phyloP scores from a whole-genome alignment of 2,329 filamentous ascomycete species.

The Coniochaeta prunicola region DNA sequence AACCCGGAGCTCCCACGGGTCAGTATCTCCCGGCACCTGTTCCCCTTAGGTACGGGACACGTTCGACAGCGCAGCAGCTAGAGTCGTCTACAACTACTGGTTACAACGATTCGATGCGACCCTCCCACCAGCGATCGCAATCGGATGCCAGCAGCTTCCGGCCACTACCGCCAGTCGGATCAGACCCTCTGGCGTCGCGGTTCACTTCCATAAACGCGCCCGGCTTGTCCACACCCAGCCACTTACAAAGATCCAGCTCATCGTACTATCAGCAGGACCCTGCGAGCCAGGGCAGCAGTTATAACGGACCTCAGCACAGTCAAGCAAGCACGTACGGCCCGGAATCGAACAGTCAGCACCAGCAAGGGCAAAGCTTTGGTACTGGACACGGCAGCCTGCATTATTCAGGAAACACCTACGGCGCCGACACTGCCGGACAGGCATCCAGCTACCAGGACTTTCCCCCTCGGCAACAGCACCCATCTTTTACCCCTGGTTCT shows the following conservation, averaged over 20 bases:
- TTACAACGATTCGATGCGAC: neutral
- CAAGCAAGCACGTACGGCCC: neutral
- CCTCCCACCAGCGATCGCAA: neutral
- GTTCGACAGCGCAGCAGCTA: neutral
- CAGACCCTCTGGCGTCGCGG: neutral
- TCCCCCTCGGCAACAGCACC: neutral
- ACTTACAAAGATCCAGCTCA: neutral
- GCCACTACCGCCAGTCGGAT: neutral
- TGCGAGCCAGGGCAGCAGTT: neutral
- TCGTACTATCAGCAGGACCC: neutral
- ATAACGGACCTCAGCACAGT: neutral
- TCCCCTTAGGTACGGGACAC: neutral
- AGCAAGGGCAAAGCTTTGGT: neutral
- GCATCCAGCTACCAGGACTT: neutral
- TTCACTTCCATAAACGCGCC: neutral
- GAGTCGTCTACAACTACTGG: neutral
- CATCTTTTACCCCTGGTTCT: neutral
- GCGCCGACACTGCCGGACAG: neutral
- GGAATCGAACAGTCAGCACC: neutral
- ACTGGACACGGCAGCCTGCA: neutral
- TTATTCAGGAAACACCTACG: neutral
- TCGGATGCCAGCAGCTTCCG: neutral
- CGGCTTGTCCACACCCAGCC: neutral
- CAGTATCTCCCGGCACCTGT: neutral
- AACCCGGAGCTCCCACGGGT: neutral